Evolutionary conservation across 2,329 filamentous ascomycete genomes (phyloP), one percentile per base, ranked within the genome.

Genomic region (Lojkania enalia): DNA sequence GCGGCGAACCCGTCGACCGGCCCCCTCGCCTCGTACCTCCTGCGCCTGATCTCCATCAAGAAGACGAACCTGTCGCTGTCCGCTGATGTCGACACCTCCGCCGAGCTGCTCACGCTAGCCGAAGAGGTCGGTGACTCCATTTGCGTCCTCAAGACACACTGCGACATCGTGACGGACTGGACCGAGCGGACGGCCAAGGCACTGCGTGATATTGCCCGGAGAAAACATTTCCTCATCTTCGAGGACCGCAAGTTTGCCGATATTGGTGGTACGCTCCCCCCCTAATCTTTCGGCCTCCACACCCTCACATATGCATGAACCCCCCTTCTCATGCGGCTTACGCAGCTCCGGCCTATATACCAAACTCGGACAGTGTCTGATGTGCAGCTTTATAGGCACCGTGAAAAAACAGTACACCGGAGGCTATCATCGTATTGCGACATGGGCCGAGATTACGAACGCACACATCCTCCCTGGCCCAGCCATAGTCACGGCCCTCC

Each of bases 111-210:
- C 14, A 70, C 72, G 32, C 68, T 84, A 7, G 80, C 80, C 20
- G 76, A 81, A 50, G 75, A 82, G 25, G 73, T 83, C 13, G 81
- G 82, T 47, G 80, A 83, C 53, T 75, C 78, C 49, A 83, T 84
- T 45, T 81, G 79, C 52, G 65, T 84, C 20, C 71, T 84, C 43
- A 81, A 83, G 64, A 79, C 82, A 3, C 80, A 83, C 58, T 80
- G 79, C 43, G 81, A 84, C 64, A 81, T 81, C 40, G 77, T 84
- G 54, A 74, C 77, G 50, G 81, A 84, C 64, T 84, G 81, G 74
- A 76, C 74, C 12, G 76, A 79, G 47, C 73, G 78, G 45, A 82
- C 80, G 1, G 77, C 77, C 14, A 57, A 71, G 45, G 70, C 72
- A 1, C 59, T 80, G 51, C 65, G 71, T 37, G 76, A 77, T 27